A percentile compares a stretch with the other conserved stretches of the same genome.
Evolutionary conservation across 2,329 filamentous ascomycete genomes (phyloP).

Genomic region (Venturiaceae sp.): DNA sequence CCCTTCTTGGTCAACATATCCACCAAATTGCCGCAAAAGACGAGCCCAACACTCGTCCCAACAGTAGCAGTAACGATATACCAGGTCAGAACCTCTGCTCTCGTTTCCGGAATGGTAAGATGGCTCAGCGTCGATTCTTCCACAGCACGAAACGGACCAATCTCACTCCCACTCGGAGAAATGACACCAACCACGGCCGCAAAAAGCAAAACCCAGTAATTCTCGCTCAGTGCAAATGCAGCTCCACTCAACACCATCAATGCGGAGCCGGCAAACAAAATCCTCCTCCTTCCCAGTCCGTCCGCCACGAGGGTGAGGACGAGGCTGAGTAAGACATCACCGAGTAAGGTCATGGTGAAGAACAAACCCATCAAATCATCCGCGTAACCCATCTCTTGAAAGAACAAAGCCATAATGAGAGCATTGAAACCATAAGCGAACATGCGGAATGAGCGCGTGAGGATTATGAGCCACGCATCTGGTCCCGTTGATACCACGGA

Average conservation of each 20-base stretch:
- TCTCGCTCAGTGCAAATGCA: conserved; percentile 22
- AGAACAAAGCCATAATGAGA: conserved; percentile 26
- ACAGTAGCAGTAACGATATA: conserved; percentile 28
- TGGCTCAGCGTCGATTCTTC: conserved; percentile 28
- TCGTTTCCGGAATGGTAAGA: conserved; percentile 19
- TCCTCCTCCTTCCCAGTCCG: conserved; percentile 21
- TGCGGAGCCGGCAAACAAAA: conserved; percentile 21
- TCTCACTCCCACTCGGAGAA: conserved; percentile 28
- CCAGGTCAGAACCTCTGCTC: conserved; percentile 29
- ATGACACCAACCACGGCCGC: conserved; percentile 28
- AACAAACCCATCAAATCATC: conserved; percentile 28
- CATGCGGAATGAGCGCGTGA: conserved; percentile 25
- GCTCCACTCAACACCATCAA: conserved; percentile 25
- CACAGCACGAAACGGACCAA: conserved; percentile 29
- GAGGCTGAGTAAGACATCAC: conserved; percentile 25
- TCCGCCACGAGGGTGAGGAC: conserved; percentile 28
- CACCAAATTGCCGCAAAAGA: conserved; percentile 14
- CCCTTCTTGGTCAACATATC: background rate
- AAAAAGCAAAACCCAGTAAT: conserved; percentile 21
- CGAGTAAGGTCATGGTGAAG: conserved; percentile 29
- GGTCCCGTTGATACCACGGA: background rate
- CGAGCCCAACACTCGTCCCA: conserved; percentile 23
- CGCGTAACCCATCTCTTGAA: conserved; percentile 22
- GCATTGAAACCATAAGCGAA: conserved; percentile 25
- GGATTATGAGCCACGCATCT: conserved; percentile 18